Evolutionary conservation across 805 yeast genomes (phyloP).

Genomic region (Pichia gijzeniarum): DNA sequence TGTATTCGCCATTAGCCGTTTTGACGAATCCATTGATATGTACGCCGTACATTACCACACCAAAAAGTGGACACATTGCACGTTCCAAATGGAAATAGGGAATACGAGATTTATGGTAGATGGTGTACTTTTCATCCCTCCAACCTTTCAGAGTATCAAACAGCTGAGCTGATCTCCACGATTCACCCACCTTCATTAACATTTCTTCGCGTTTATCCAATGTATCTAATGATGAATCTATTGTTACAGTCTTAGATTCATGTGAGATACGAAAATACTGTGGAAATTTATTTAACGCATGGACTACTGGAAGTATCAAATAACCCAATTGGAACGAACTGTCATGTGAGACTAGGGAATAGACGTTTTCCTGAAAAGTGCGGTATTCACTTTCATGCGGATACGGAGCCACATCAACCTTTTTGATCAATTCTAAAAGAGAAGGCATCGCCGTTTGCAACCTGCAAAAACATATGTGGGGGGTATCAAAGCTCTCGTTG

Average conservation of each 20-base stretch:
- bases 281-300: conserved; percentile 20
- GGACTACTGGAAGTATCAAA: conserved; percentile 31
- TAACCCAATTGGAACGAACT: conserved; percentile 33
- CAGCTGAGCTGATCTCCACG: conserved; percentile 32
- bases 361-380: conserved; percentile 22
- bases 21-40: conserved; percentile 74
- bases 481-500: no score
- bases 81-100: conserved; percentile 75
- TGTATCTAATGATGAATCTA: conserved; percentile 29
- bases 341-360: conserved; percentile 33
- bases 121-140: conserved; percentile 79
- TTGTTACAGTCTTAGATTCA: conserved; percentile 22
- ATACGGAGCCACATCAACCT: conserved; percentile 30
- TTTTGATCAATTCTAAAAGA: conserved; percentile 23
- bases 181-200: conserved; percentile 37
- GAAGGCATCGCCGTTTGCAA: no score
- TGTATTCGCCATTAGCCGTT: conserved; percentile 35
- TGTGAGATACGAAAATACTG: conserved; percentile 26
- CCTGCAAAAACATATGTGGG: no score
- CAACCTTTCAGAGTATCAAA: conserved; percentile 55
- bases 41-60: conserved; percentile 85
- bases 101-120: conserved; percentile 47
- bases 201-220: conserved; percentile 36
- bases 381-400: conserved; percentile 18
- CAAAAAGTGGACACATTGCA: conserved; percentile 72